Evolutionary conservation across 2,329 filamentous ascomycete species (phyloP), one percentile per base, ranked within the genome.

Genomic region (Exophiala bonariae): DNA sequence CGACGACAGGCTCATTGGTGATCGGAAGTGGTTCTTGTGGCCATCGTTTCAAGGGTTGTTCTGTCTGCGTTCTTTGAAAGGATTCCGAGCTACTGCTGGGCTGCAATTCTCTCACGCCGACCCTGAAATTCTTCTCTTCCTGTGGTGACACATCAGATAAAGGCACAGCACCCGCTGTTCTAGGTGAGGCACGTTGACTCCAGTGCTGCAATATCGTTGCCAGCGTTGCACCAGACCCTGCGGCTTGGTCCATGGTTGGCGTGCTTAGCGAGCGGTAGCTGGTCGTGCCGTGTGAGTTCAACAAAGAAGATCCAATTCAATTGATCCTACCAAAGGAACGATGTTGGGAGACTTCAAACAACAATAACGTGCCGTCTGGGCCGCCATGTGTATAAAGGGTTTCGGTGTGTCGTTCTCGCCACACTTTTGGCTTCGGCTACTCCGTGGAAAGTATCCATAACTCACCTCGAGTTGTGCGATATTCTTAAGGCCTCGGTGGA

Each of bases 1-100:
- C 44, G 13, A 47, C 44, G 2, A 47, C 18, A 3, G 44, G 44
- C 18, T 47, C 44, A 22, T 47, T 47, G 36, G 36, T 47, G 26
- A 47, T 47, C 14, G 44, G 44, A 3, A 19, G 35, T 13, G 44
- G 44, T 34, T 47, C 35, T 9, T 47, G 44, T 3, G 44, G 44
- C 44, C 44, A 47, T 18, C 31, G 28, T 20, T 32, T 36, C 14
- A 47, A 30, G 3, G 23, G 26, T 11, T 34, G 36, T 26, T 47
- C 44, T 11, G 20, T 23, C 9, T 28, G 44, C 14, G 35, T 40
- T 10, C 35, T 18, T 19, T 36, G 35, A 26, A 37, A 33, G 18
- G 36, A 41, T 2, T 32, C 40, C 13, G 26, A 16, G 9, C 28
- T 10, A 20, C 32, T 23, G n/a, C 16, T 32, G 10, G 40, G 22